Base-by-base conservation (phyloP, 768 basidiomycete genomes). In the Gloeopeniophorella convolvens region DNA sequence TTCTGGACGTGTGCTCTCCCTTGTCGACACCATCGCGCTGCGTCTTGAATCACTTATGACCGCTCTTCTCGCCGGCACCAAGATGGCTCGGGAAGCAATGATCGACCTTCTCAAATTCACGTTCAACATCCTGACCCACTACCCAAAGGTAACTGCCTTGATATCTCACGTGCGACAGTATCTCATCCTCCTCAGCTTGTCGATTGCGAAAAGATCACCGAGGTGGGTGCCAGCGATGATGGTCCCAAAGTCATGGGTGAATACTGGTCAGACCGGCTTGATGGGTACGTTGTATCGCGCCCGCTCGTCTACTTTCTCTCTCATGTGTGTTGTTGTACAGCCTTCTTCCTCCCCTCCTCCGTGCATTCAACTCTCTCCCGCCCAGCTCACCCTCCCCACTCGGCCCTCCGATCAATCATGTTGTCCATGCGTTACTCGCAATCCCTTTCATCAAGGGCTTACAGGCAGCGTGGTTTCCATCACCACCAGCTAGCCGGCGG, bases 41-140 rank as follows among this genome's bases (percentile, higher is more conserved):
- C 85, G 85, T 56, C 69, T 88, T 15, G 87, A 87, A 51, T 63
- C 73, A 27, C 69, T 87, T 26, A 66, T 70, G 3, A 65, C 62
- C 34, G 68, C 66, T 42, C 70, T 85, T 51, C 70, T 79, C 34
- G 66, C 70, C 33, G 75, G 79, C 50, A 61, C 73, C 16, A 71
- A 75, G 54, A 72, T 79, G 69, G 71, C 80, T 26, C 75, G 74
- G 57, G 87, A 89, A 48, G 89, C 92, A 2, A 75, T 86, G 70
- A 75, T 78, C 3, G 93, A 97, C 65, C 63, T 92, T 21, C 74
- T 97, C 48, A 97, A 97, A 62, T 73, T 92, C 40, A 71, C 78
- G 3, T 93, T 89, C 66, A 93, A 95, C 63, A 63, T 95, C 26
- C 70, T 90, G 43, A 64, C 81, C 34, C 85, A 87, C 62, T 92